Conservation (phyloP, 1,139 yeast genomes). For the Sugiyamaella xylanicola region DNA sequence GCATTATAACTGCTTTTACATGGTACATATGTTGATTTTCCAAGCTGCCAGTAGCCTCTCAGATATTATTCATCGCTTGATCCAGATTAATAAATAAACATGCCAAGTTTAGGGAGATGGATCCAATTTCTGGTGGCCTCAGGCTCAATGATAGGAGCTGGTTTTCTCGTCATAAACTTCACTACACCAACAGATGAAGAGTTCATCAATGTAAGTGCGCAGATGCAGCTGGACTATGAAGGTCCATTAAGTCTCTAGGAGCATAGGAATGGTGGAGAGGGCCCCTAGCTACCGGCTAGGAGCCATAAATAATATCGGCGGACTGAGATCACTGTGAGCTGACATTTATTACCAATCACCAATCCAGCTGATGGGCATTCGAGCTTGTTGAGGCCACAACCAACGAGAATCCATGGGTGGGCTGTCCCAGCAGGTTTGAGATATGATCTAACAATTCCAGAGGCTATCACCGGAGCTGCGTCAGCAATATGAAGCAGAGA, state of each 20-base stretch:
- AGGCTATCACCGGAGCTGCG: slow-evolving; percentile 76
- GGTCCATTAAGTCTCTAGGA: no score
- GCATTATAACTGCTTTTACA: neutral
- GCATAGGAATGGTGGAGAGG: no score
- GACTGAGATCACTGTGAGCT: no score
- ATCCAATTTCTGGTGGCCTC: slow-evolving; percentile 59
- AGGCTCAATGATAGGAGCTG: slow-evolving; percentile 64
- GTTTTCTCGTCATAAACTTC: slow-evolving; percentile 65
- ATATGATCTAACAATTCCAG: neutral
- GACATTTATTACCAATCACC: no score
- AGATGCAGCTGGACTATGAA: no score
- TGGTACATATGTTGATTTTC: neutral
- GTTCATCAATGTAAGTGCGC: slow-evolving; percentile 52
- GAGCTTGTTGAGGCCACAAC: no score
- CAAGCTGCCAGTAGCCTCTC: slow-evolving; percentile 1
- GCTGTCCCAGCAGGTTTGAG: neutral
- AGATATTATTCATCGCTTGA: slow-evolving; percentile 7
- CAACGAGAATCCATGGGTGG: no score
- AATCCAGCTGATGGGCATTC: no score
- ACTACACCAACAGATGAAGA: slow-evolving; percentile 86
- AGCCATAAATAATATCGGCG: no score
- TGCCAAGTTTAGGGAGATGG: slow-evolving; percentile 51
- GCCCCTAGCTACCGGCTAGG: no score
- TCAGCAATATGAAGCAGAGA: slow-evolving; percentile 70
- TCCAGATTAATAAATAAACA: slow-evolving; percentile 4